Evolutionary conservation across 1,284 basidiomycete genomes (phyloP).

Genomic region (Ustilago curta): DNA sequence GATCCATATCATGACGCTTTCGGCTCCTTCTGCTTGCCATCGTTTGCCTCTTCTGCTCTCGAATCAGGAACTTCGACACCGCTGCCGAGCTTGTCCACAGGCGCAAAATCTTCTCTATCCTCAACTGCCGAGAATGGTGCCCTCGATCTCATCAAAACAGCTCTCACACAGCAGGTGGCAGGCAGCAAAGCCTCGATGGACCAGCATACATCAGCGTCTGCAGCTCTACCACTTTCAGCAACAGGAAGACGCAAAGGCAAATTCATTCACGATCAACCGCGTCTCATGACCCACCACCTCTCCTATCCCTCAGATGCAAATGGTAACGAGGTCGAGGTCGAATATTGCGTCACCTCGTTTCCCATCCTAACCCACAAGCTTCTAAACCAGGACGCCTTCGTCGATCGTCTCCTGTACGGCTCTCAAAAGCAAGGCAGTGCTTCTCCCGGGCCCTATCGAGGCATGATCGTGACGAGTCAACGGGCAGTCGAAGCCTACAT

Average conservation of each 20-base stretch:
- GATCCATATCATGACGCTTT: conserved; percentile 68
- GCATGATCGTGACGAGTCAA: conserved; percentile 64
- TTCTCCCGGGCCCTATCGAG: conserved; percentile 35
- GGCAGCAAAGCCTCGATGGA: conserved; percentile 18
- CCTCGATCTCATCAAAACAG: conserved; percentile 39
- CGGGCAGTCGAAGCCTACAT: conserved; percentile 64
- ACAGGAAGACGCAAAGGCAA: conserved; percentile 54
- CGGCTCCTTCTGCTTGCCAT: conserved; percentile 66
- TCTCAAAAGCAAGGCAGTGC: background rate
- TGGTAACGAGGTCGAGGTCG: conserved; percentile 46
- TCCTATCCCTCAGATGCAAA: conserved; percentile 31
- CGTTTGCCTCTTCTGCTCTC: conserved; percentile 62
- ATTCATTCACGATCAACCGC: conserved; percentile 56
- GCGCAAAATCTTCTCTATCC: conserved; percentile 20
- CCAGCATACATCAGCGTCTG: conserved; percentile 9
- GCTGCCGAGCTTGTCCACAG: conserved; percentile 29
- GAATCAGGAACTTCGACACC: conserved; percentile 65
- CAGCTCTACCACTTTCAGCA: conserved; percentile 24
- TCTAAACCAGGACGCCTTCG: conserved; percentile 47
- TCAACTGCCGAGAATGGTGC: conserved; percentile 28
- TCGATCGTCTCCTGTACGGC: conserved; percentile 46
- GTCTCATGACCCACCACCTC: conserved; percentile 66
- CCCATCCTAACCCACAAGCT: conserved; percentile 57
- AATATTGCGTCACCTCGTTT: conserved; percentile 61
- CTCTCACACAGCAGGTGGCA: conserved; percentile 26